Evolutionary conservation across 371 early-diverging fungal genomes (phyloP), one percentile per base, ranked within the genome.

Genomic region (Funneliformis caledonium): DNA sequence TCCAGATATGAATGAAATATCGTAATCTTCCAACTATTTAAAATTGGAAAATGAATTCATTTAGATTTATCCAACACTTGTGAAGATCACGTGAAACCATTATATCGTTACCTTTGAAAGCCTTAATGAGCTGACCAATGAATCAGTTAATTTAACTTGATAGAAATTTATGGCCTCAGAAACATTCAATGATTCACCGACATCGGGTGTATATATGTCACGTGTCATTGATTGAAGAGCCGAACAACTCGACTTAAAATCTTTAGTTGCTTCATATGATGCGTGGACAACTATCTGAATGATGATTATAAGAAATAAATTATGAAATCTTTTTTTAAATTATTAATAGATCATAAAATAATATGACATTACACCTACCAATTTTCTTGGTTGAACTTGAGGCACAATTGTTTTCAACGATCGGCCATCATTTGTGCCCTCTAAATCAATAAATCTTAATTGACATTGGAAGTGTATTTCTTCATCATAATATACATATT

Each of bases 361-460:
- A 19, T 47, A 47, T 26, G 26, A 26, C 11, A 47, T 47, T 19
- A 19, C 31, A 80, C 86, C 80, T 87, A 95, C 97, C 84, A 98
- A 82, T 78, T 96, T 96, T 76, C 94, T 88, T 42, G 97, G 96
- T 14, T 91, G 91, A 59, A 97, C 88, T 76, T 94, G 94, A 33
- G 94, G 90, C 19, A 97, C 83, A 80, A 98, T 97, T 61, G 93
- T 96, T 83, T 91, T 93, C 72, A 97, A 88, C 2, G 97, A 95
- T 74, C 90, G 86, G 76, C 95, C 96, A 84, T 98, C 98, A 0
- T 97, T 90, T 31, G 93, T 88, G 52, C 98, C 98, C 83, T 97
- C 97, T 73, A 97, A 85, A 86, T 97, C 98, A 5, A 98, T 91
- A 85, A 92, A 97, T 56, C 90, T 85, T 33, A 97, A 82, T 62